Evolutionary conservation across 108 stramenopile genomes (phyloP).

Genomic region (Cylindrotheca closterium): DNA sequence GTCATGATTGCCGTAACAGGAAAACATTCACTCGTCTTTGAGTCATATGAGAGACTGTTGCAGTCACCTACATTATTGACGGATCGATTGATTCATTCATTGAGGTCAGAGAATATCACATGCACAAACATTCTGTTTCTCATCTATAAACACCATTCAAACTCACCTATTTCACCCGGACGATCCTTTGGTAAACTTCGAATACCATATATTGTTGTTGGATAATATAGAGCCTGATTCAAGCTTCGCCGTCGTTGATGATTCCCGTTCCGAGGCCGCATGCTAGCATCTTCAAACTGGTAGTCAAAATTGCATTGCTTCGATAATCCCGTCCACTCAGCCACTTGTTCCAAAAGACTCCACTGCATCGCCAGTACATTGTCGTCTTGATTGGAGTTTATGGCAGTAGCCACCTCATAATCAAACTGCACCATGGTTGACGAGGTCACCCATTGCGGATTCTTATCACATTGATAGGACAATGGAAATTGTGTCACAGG

Average conservation of each 20-base stretch:
- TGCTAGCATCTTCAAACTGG: background rate
- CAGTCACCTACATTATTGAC: too few relatives aligned
- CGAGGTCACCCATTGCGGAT: background rate
- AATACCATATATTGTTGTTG: background rate
- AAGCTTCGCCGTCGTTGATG: background rate
- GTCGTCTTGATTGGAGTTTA: background rate
- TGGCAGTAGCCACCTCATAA: background rate
- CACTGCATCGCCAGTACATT: background rate
- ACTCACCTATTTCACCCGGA: too few relatives aligned
- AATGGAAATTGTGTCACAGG: background rate
- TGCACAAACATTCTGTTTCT: too few relatives aligned
- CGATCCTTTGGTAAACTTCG: background rate
- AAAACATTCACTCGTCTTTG: background rate
- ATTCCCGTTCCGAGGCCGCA: background rate
- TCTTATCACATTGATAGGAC: background rate
- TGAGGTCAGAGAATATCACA: too few relatives aligned
- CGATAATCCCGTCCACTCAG: background rate
- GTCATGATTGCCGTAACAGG: background rate
- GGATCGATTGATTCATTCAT: too few relatives aligned
- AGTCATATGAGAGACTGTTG: too few relatives aligned
- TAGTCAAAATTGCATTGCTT: background rate
- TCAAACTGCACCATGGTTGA: background rate
- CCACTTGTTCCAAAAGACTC: background rate
- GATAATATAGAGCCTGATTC: background rate
- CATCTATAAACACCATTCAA: too few relatives aligned